phyloP scores from a whole-genome alignment of 2,329 filamentous ascomycete genomes.

The Aphanocladium album region DNA sequence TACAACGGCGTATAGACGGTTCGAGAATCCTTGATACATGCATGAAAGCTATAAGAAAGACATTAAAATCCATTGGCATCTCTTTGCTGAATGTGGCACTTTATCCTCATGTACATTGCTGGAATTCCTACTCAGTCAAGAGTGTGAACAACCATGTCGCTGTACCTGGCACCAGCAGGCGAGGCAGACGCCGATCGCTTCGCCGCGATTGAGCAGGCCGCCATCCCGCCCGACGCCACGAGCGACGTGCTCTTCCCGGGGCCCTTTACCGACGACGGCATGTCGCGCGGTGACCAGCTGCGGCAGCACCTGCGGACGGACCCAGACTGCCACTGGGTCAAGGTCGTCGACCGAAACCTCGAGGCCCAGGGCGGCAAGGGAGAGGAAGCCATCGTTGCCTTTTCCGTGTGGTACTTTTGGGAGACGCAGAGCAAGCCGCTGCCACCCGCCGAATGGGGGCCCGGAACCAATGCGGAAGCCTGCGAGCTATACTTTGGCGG shows the following conservation, averaged over 20 bases:
- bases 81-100: too few relatives aligned
- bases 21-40: background rate
- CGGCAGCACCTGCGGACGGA: background rate
- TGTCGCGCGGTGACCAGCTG: background rate
- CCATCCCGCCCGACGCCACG: background rate
- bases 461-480: background rate
- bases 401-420: conserved; percentile 8
- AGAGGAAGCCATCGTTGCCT: background rate
- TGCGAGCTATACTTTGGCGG: conserved; percentile 4
- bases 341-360: background rate
- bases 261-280: background rate
- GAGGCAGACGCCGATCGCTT: conserved; percentile 1
- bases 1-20: background rate
- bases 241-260: background rate
- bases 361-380: background rate
- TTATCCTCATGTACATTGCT: too few relatives aligned
- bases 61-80: background rate
- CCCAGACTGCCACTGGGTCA: conserved; percentile 14
- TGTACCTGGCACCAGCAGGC: background rate
- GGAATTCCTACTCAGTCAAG: too few relatives aligned
- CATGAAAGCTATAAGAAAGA: background rate
- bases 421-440: background rate
- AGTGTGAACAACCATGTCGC: too few relatives aligned
- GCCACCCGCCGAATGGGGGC: background rate
- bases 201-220: conserved; percentile 1